Base-by-base conservation (phyloP, 495 filamentous ascomycete genomes). In the Aspergillus campestris region DNA sequence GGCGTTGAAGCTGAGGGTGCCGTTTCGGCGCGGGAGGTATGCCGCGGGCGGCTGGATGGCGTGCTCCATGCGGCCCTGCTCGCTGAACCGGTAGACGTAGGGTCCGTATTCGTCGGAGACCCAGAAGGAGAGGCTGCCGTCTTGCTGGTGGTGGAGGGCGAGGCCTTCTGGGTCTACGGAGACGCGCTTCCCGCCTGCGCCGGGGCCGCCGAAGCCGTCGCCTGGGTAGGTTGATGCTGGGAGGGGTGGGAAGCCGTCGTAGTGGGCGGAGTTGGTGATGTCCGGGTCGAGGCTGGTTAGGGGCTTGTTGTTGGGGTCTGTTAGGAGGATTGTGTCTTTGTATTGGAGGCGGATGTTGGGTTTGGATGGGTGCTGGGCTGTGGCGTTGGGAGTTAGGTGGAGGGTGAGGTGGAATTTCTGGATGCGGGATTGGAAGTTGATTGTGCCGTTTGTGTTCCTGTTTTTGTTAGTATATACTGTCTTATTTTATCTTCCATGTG, bases 31-130 rank as follows among this genome's bases (percentile, higher is more conserved):
- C 1, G 85, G 86, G 18, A 92, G 75, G 38, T 80, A 70, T 7
- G 84, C 82, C 31, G 77, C 64, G 0, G 82, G 83, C 0, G 86
- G 84, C 29, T 74, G 75, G 44, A 90, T 82, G 3, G 84, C 84
- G 1, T 64, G 58, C 9, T 75, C 55, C 77, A 92, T 81, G 35
- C 64, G 69, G 27, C 87, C 86, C 0, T 53, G 52, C 7, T 49
- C 38, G 47, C 69, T 64, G 69, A 89, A 90, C 8, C 81, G 72
- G 69, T 82, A 89, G 15, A 87, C 66, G 49, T 81, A 89, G 0
- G 83, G 84, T 4, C 86, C 86, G 57, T 90, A 90, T 58, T 92
- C 86, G 57, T 90, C 86, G 31, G 73, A 80, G 30, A 90, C 67
- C 83, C 83, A 90, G 70, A 89, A 89, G 2, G 18, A 24, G 18